Percentiles rank a stretch among this genome's conserved stretches.
These are phyloP conservation scores for Stipa capillata DNA, from an alignment of 176 grass and related monocot species.

Conservation along the genomic window DNA sequence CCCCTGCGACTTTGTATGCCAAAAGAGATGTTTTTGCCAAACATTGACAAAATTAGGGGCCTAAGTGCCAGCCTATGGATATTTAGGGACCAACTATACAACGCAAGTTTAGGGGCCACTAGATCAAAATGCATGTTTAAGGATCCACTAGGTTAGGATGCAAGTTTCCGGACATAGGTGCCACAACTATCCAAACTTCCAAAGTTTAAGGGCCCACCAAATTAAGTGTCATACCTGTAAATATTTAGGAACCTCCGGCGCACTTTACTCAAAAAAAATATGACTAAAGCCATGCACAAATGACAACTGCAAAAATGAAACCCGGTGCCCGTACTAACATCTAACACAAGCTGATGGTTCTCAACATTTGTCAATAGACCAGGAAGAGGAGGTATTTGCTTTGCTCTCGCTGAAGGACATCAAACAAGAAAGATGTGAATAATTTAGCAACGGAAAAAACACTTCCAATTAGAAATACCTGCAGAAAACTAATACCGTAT, in stretches of 20 bases:
- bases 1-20: background rate
- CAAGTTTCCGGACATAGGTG: background rate
- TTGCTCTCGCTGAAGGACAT: constrained; percentile 48
- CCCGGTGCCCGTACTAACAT: no score
- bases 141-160: background rate
- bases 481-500: no score
- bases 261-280: background rate
- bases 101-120: no score
- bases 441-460: no score
- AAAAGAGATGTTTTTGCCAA: background rate
- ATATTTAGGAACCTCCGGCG: background rate
- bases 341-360: constrained; percentile 60
- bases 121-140: background rate
- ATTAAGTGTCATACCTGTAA: background rate
- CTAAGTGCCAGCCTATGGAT: background rate
- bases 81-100: background rate
- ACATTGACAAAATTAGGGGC: background rate
- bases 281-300: background rate
- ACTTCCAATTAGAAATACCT: no score
- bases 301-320: background rate
- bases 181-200: background rate
- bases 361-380: constrained; percentile 56
- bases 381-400: constrained; percentile 74
- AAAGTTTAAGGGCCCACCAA: background rate
- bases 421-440: no score